Evolutionary conservation across 768 basidiomycete species (phyloP).

Genomic region (Kwoniella dejecticola): DNA sequence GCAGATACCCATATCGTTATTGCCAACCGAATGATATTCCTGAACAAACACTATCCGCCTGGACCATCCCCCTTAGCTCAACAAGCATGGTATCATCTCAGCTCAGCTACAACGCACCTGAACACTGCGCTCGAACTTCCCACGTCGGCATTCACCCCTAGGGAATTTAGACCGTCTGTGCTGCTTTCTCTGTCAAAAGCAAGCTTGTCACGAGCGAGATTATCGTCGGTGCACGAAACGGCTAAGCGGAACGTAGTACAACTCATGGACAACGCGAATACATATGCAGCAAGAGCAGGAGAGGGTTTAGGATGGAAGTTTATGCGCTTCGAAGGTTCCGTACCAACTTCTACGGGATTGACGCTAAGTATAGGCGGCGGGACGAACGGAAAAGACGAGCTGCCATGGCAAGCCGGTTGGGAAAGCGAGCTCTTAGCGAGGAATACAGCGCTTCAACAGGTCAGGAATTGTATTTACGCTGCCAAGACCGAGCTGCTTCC

Average conservation of each 20-base stretch:
- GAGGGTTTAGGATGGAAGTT: conserved; percentile 32
- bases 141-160: conserved; percentile 26
- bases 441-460: conserved; percentile 34
- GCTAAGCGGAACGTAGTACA: conserved; percentile 41
- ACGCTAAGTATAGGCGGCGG: conserved; percentile 21
- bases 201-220: conserved; percentile 33
- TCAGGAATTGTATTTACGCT: conserved; percentile 32
- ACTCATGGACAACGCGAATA: conserved; percentile 46
- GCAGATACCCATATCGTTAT: conserved; percentile 41
- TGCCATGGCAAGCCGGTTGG: conserved; percentile 47
- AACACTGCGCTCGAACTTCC: conserved; percentile 42
- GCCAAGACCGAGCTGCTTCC: conserved; percentile 24
- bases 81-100: conserved; percentile 45
- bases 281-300: conserved; percentile 41
- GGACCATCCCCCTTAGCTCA: conserved; percentile 41
- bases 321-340: conserved; percentile 8
- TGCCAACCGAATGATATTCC: conserved; percentile 32
- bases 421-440: conserved; percentile 42
- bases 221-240: conserved; percentile 36
- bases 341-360: conserved; percentile 1
- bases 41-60: conserved; percentile 30
- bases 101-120: conserved; percentile 31
- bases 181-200: conserved; percentile 30
- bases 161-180: conserved; percentile 40
- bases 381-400: neutral